Evolutionary conservation across 805 yeast genomes (phyloP).

Genomic region (Hanseniaspora opuntiae): DNA sequence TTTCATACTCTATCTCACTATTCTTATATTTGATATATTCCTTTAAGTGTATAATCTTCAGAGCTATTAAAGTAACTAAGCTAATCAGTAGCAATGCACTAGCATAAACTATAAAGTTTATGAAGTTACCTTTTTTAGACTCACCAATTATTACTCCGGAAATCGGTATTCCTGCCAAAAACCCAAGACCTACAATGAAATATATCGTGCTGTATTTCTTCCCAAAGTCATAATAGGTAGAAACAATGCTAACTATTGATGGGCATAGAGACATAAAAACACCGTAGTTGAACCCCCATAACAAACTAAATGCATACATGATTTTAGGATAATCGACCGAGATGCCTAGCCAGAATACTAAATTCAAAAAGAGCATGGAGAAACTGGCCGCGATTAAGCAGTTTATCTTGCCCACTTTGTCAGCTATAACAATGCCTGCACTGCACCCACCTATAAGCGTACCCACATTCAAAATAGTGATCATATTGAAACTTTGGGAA

Average conservation of each 20-base stretch:
- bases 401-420: slow-evolving; percentile 31
- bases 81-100: slow-evolving; percentile 25
- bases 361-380: slow-evolving; percentile 34
- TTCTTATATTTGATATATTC: background rate
- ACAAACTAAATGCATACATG: slow-evolving; percentile 32
- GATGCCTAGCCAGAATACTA: slow-evolving; percentile 29
- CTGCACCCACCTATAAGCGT: slow-evolving; percentile 16
- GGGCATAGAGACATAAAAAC: slow-evolving; percentile 44
- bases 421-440: slow-evolving; percentile 29
- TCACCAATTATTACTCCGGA: slow-evolving; percentile 38
- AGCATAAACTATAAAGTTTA: slow-evolving; percentile 28
- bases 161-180: slow-evolving; percentile 37
- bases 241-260: slow-evolving; percentile 46
- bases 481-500: slow-evolving; percentile 27
- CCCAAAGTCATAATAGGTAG: slow-evolving; percentile 40
- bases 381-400: slow-evolving; percentile 19
- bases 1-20: background rate
- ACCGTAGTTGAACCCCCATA: slow-evolving; percentile 43
- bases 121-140: slow-evolving; percentile 25
- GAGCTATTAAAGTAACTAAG: background rate
- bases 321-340: slow-evolving; percentile 24
- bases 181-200: slow-evolving; percentile 43
- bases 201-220: slow-evolving; percentile 45
- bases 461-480: slow-evolving; percentile 28
- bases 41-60: background rate